Conservation (phyloP, 2,329 filamentous ascomycete species). For the Orbilia oligospora region DNA sequence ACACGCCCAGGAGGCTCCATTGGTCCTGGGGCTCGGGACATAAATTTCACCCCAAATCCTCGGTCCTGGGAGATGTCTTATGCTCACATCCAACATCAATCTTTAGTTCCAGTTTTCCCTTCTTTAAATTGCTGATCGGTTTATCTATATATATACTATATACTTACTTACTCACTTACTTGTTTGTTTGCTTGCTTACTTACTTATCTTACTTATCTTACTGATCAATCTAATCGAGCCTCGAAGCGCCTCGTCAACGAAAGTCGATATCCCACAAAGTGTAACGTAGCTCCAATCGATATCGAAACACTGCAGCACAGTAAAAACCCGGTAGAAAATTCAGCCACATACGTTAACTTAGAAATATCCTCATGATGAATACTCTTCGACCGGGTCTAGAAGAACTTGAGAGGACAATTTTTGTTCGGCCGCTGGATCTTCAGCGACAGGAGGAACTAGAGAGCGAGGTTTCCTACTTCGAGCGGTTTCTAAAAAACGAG, state of each 20-base stretch:
- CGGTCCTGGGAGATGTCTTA: constrained; percentile 39
- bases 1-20: constrained; percentile 29
- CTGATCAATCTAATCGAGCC: neutral
- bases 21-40: constrained; percentile 51
- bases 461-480: constrained; percentile 54
- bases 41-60: constrained; percentile 57
- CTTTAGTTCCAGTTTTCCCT: neutral
- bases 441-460: constrained; percentile 51
- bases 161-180: no score
- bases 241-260: constrained; percentile 2
- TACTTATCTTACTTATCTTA: no score
- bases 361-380: constrained; percentile 32
- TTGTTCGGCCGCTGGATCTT: constrained; percentile 36
- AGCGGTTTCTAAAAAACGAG: constrained; percentile 58
- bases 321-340: constrained; percentile 10
- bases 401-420: constrained; percentile 51
- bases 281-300: constrained; percentile 30
- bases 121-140: neutral
- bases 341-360: constrained; percentile 3
- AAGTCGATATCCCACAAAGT: constrained; percentile 27
- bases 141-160: constrained; percentile 25
- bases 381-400: constrained; percentile 44
- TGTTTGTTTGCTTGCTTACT: no score
- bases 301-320: neutral
- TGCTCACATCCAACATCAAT: constrained; percentile 26